phyloP scores from a whole-genome alignment of 148 eudicot genomes.

The Rheum nobile region DNA sequence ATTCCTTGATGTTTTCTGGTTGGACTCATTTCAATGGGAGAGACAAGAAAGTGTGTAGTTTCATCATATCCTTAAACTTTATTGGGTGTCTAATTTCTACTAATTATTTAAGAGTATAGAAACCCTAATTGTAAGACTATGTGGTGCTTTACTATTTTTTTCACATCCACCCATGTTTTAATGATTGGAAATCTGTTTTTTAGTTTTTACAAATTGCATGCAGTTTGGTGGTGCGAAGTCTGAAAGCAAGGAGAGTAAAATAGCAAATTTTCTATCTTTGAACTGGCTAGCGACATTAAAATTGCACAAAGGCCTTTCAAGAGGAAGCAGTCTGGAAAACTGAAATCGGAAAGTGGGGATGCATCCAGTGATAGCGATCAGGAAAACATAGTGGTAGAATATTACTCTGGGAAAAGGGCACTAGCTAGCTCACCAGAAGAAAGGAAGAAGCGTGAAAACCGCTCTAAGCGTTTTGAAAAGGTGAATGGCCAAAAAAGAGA shows the following conservation, averaged over 20 bases:
- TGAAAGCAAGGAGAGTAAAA: slow-evolving; percentile 35
- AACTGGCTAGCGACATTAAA: slow-evolving; percentile 31
- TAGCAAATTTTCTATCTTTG: slow-evolving; percentile 35
- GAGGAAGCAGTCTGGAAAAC: slow-evolving; percentile 53
- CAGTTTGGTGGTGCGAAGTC: slow-evolving; percentile 58
- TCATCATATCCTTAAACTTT: background rate
- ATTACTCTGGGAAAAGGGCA: slow-evolving; percentile 58
- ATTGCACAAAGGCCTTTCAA: slow-evolving; percentile 49
- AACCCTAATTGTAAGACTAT: background rate
- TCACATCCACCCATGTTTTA: background rate
- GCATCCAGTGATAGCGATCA: slow-evolving; percentile 88
- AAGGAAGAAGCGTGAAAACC: slow-evolving; percentile 72
- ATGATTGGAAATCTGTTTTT: background rate
- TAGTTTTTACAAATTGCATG: slow-evolving; percentile 6
- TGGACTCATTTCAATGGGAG: slow-evolving; percentile 43
- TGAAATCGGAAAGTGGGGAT: slow-evolving; percentile 47
- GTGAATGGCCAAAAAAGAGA: slow-evolving; percentile 44
- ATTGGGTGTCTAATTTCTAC: background rate
- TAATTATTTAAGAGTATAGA: background rate
- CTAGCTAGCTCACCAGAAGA: slow-evolving; percentile 83
- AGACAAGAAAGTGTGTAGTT: slow-evolving; percentile 48
- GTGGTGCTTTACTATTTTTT: background rate
- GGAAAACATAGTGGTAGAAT: slow-evolving; percentile 62
- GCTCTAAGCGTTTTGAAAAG: slow-evolving; percentile 88
- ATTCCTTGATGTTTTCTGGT: slow-evolving; percentile 43